phyloP scores from a whole-genome alignment of 371 early-diverging fungal species.

The Lichtheimia hyalospora region DNA sequence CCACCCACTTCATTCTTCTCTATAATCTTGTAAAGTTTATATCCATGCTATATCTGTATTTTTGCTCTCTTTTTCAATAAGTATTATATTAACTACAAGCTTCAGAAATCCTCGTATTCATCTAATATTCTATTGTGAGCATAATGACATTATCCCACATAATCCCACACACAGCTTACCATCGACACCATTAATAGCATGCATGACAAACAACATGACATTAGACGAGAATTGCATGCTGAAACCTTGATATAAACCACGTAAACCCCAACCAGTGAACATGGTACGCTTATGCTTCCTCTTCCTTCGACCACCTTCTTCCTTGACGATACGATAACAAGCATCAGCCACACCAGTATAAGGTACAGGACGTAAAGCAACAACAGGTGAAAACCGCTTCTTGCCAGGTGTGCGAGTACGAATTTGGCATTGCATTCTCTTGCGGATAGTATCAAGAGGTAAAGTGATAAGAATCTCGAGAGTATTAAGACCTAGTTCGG shows the following conservation, averaged over 20 bases:
- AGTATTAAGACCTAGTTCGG: slow-evolving; percentile 68
- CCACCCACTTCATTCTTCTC: not conserved
- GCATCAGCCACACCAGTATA: slow-evolving; percentile 88
- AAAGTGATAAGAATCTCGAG: slow-evolving; percentile 75
- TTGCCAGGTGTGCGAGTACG: slow-evolving; percentile 49
- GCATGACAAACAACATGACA: slow-evolving; percentile 61
- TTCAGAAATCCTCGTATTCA: slow-evolving; percentile 27
- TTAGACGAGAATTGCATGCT: slow-evolving; percentile 68
- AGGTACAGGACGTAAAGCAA: slow-evolving; percentile 75
- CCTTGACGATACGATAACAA: slow-evolving; percentile 72
- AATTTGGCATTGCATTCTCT: slow-evolving; percentile 83
- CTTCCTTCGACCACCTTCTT: slow-evolving; percentile 71
- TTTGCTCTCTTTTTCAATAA: not conserved
- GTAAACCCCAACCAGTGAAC: slow-evolving; percentile 57
- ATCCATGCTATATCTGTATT: not conserved
- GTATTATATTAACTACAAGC: not conserved
- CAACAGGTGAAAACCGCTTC: slow-evolving; percentile 72
- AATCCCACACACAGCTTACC: slow-evolving; percentile 27
- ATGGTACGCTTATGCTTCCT: slow-evolving; percentile 18
- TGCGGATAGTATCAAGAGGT: slow-evolving; percentile 89
- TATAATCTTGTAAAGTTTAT: slow-evolving; percentile 6
- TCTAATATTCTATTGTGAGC: slow-evolving; percentile 4
- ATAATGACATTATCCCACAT: not conserved
- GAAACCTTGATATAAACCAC: slow-evolving; percentile 81
- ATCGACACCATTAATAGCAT: slow-evolving; percentile 56